Evolutionary conservation across 225 moss, liverwort and hornwort species (phyloP).

Genomic region (Pseudoscleropodium purum): DNA sequence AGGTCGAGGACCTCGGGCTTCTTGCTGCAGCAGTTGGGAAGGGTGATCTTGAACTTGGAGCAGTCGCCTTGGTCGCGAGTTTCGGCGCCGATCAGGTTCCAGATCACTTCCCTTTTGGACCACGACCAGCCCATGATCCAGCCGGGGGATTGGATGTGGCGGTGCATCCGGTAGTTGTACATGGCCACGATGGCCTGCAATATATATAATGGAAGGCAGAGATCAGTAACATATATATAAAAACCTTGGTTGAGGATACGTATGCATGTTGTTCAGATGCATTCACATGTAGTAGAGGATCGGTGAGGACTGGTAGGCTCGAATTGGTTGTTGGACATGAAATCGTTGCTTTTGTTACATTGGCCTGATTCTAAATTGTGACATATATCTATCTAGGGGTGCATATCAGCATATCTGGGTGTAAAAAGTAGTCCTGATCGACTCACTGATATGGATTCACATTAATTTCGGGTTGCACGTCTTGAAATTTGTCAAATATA

Average conservation of each 20-base stretch:
- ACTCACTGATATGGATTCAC: background rate
- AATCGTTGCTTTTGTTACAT: background rate
- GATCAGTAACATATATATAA: background rate
- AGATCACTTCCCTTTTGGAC: slow-evolving; percentile 41
- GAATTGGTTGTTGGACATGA: background rate
- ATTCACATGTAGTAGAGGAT: background rate
- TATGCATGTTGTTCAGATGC: too few species aligned
- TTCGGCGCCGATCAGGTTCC: slow-evolving; percentile 43
- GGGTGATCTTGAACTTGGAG: background rate
- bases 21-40: slow-evolving; percentile 37
- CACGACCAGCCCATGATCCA: slow-evolving; percentile 57
- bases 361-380: background rate
- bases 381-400: background rate
- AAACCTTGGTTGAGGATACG: too few species aligned
- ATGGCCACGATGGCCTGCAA: slow-evolving; percentile 43
- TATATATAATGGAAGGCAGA: background rate
- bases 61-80: slow-evolving; percentile 48
- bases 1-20: slow-evolving; percentile 45
- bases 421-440: background rate
- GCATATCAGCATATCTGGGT: too few species aligned
- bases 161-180: slow-evolving; percentile 32
- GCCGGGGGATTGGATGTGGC: slow-evolving; percentile 37
- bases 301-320: background rate
- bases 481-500: background rate
- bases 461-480: background rate